These are phyloP conservation scores for Saccharomycopsis oosterbeekiorum DNA, from an alignment of 805 yeast genomes.

Conservation along the genomic window DNA sequence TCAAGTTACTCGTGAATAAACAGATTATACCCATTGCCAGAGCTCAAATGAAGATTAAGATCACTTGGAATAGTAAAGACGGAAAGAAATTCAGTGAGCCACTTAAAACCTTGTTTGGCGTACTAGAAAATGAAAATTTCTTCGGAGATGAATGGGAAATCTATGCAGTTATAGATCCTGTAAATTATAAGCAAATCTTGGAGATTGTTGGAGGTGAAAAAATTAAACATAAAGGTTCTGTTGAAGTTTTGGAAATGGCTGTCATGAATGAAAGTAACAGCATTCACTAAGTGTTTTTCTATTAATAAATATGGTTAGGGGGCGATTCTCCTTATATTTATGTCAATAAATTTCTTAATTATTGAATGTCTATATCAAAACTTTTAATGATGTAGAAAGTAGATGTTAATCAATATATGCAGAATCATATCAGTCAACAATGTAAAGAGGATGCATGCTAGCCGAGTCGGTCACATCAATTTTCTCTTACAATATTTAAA, in stretches of 20 bases:
- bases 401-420: too few species aligned
- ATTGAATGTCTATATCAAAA: too few species aligned
- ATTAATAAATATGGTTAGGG: too few species aligned
- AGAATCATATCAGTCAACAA: too few species aligned
- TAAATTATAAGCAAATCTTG: conserved; percentile 61
- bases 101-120: conserved; percentile 33
- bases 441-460: too few species aligned
- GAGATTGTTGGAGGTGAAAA: conserved; percentile 44
- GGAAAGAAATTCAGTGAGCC: conserved; percentile 31
- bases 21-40: conserved; percentile 90
- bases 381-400: too few species aligned
- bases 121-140: conserved; percentile 34
- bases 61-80: conserved; percentile 47
- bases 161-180: conserved; percentile 75
- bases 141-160: conserved; percentile 41
- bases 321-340: too few species aligned
- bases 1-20: conserved; percentile 59
- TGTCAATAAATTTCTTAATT: too few species aligned
- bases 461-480: too few species aligned
- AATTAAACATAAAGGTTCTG: conserved; percentile 47
- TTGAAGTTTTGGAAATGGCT: conserved; percentile 85
- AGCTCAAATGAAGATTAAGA: conserved; percentile 82
- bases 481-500: too few species aligned
- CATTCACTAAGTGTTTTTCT: not conserved
- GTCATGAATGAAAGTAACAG: conserved; percentile 55